Base-by-base conservation (phyloP, 2,329 filamentous ascomycete species). In the Paraphoma sp. region DNA sequence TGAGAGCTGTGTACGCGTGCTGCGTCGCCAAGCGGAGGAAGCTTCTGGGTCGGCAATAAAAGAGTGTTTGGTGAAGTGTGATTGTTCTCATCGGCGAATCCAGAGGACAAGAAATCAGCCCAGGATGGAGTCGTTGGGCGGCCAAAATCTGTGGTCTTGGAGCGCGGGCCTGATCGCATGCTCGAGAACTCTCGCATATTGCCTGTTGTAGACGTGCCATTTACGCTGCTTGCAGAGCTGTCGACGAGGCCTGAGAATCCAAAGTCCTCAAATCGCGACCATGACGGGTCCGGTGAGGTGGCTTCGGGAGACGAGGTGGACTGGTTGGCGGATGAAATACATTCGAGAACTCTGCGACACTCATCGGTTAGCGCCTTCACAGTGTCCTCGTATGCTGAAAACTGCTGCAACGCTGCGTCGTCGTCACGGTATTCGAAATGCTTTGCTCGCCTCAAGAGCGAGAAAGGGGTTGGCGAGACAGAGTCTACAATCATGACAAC, bases 401-500 rank as follows among this genome's bases (percentile, higher is more conserved):
- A 97, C 57, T 90, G 87, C 68, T 92, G 90, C 51, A 99, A 79
- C n/a, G 90, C 91, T 60, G 82, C 83, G 72, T 98, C 93, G 45
- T 93, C 89, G 62, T 97, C 93, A 57, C 93, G 88, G 73, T 97
- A 99, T 76, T 97, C 90, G 74, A 99, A 98, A 74, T 98, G 90
- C 74, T 92, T 97, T 45, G 93, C 92, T 65, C 95, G 88, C 58
- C 95, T 90, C 43, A 99, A 81, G 11, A 99, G 84, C 2, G 95
- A 86, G 77, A 98, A 98, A 0, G 95, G 95, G 0, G 93, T 97
- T 0, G 95, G 93, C 0, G 95, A 99, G 36, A 99, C 94, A 0
- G 89, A 88, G 65, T 98, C 92, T 17, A 99, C 95, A 62, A 97
- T 93, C 93, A 99, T 97, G 57, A 96, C 89, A 4, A 99, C 93